Percentiles rank a stretch among this genome's conserved stretches.
These are phyloP conservation scores for Beauveria rudraprayagi DNA, from an alignment of 2,329 filamentous ascomycete species.

Conservation along the genomic window DNA sequence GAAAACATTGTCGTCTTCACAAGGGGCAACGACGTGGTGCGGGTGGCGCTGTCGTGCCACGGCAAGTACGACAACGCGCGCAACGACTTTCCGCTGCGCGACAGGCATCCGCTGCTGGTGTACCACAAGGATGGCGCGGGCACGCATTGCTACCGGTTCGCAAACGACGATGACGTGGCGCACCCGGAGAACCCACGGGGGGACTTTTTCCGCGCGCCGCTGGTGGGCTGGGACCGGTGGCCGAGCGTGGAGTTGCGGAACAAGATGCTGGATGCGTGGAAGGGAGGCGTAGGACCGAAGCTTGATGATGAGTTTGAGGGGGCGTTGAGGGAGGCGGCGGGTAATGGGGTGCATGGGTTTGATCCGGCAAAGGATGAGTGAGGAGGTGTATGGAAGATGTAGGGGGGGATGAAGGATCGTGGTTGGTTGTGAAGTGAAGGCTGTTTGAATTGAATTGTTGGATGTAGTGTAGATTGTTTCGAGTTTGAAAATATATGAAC, in stretches of 20 bases:
- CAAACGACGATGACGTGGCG: conserved; percentile 19
- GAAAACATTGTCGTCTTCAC: conserved; percentile 30
- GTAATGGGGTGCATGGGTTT: conserved; percentile 20
- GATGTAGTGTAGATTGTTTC: too few species aligned
- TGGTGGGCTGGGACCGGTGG: conserved; percentile 24
- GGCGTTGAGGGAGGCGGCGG: conserved; percentile 18
- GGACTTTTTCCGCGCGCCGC: conserved; percentile 18
- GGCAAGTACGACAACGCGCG: conserved; percentile 18
- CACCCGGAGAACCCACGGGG: conserved; percentile 21
- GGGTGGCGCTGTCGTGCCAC: conserved; percentile 23
- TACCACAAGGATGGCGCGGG: conserved; percentile 24
- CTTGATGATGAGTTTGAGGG: conserved; percentile 21
- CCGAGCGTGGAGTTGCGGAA: conserved; percentile 17
- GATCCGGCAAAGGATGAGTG: conserved; percentile 15
- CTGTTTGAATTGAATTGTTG: too few species aligned
- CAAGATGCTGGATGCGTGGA: conserved; percentile 20
- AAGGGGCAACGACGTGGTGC: conserved; percentile 17
- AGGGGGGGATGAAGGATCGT: not conserved
- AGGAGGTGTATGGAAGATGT: not conserved
- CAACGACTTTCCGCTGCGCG: conserved; percentile 17
- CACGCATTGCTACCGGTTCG: conserved; percentile 25
- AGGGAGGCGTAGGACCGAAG: conserved; percentile 22
- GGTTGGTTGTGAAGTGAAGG: too few species aligned
- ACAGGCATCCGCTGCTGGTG: conserved; percentile 17
- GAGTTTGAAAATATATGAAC: too few species aligned